Base-by-base conservation (phyloP, 805 yeast species). In the Candida anglica region DNA sequence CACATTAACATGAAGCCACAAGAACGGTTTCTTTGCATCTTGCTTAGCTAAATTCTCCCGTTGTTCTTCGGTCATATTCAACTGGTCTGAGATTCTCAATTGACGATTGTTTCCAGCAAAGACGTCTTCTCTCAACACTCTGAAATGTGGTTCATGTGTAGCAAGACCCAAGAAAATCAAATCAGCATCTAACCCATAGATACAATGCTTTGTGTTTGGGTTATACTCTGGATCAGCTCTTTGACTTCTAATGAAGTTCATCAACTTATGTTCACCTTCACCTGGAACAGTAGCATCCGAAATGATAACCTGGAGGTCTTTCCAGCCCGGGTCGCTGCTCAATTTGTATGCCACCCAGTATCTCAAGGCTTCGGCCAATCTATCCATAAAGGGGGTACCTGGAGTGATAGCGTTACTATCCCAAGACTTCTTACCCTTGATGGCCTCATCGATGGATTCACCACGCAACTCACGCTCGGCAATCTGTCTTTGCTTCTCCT, bases 271-370 rank as follows among this genome's bases (percentile, higher is more conserved):
- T 60, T 93, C 99, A 55, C 99, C 99, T 71, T 93, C 99, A 42
- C 99, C 99, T 1, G 99, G 98, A 10, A 91, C 98, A 0, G 95
- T 81, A 19, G 96, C 95, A 56, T 91, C 99, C 50, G 95, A 83
- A 29, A 93, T 81, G 16, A 93, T 84, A 5, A 93, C 88, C 58
- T 93, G 93, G 30, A 91, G 63, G 39, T 81, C 73, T 28, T 80
- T 80, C 98, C 98, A 93, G 21, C 94, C 96, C 2, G 96, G 95
- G 52, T 93, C 98, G 7, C 74, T 74, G 23, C 87, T 73, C 23
- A 93, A 66, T 56, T 93, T 93, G 58, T 84, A 86, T 3, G 95
- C 86, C 6, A 86, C 86, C 95, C 97, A 93, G 57, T 87, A 93
- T 41, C 93, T 69, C 42, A 93, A 66, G 4, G 93, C 81, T 20